Conservation (phyloP, 2,329 filamentous ascomycete species). For the Dissoconium aciculare region DNA sequence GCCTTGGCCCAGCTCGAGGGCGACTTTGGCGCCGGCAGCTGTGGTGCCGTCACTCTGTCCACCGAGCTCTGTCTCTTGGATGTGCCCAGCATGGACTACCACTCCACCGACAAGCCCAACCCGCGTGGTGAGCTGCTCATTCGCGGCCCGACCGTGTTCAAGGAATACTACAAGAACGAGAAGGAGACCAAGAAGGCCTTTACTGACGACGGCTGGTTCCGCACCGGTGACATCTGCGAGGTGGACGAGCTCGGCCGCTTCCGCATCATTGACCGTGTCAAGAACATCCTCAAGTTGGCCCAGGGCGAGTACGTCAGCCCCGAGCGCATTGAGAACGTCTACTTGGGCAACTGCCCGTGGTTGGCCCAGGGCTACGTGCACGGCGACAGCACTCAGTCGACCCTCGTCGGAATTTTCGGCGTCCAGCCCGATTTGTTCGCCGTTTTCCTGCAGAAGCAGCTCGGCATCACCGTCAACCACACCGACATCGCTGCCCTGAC, state of each 20-base stretch:
- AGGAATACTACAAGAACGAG: constrained; percentile 77
- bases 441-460: constrained; percentile 59
- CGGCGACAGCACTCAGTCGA: constrained; percentile 69
- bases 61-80: constrained; percentile 69
- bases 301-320: constrained; percentile 98
- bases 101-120: constrained; percentile 69
- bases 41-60: constrained; percentile 54
- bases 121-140: constrained; percentile 82
- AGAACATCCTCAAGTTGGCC: constrained; percentile 97
- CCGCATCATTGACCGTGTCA: constrained; percentile 87
- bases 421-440: constrained; percentile 76
- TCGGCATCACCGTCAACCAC: constrained; percentile 47
- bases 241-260: constrained; percentile 77
- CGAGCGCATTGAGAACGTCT: constrained; percentile 92
- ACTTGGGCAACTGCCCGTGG: constrained; percentile 64
- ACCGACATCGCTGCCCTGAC: constrained; percentile 54
- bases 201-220: constrained; percentile 89
- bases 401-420: constrained; percentile 74
- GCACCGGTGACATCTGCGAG: constrained; percentile 79
- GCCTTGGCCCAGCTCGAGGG: constrained; percentile 51
- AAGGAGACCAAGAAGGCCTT: constrained; percentile 74
- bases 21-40: constrained; percentile 67
- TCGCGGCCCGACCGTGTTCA: constrained; percentile 66
- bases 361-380: constrained; percentile 77
- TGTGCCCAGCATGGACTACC: constrained; percentile 89